These are phyloP conservation scores for Passiflora organensis DNA, from an alignment of 345 rosid genomes.

Conservation along the genomic window DNA sequence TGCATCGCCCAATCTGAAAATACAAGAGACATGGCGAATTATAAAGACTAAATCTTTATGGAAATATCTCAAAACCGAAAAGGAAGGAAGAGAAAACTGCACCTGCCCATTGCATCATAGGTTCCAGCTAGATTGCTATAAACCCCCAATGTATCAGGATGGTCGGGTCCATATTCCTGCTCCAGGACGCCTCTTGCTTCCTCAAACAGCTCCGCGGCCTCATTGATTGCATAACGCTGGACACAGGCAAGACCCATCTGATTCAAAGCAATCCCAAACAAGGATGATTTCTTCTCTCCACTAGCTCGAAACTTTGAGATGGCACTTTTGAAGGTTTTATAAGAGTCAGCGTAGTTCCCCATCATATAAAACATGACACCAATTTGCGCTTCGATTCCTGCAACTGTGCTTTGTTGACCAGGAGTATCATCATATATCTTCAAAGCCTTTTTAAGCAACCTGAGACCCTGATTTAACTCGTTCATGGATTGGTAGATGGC, in stretches of 20 bases:
- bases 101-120: slow-evolving; percentile 99
- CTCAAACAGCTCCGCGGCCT: slow-evolving; percentile 85
- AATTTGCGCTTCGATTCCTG: slow-evolving; percentile 91
- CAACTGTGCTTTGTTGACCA: slow-evolving; percentile 68
- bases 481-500: slow-evolving; percentile 82
- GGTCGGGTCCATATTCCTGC: slow-evolving; percentile 86
- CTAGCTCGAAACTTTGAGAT: slow-evolving; percentile 60
- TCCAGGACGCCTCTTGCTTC: slow-evolving; percentile 79
- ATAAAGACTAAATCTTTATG: neutral
- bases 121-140: slow-evolving; percentile 96
- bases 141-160: slow-evolving; percentile 83
- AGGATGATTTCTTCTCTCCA: slow-evolving; percentile 72
- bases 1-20: slow-evolving; percentile 77
- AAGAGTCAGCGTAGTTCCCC: slow-evolving; percentile 67
- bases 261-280: slow-evolving; percentile 77
- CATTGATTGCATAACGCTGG: slow-evolving; percentile 63
- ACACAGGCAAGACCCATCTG: slow-evolving; percentile 91
- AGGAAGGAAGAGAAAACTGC: neutral
- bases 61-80: neutral
- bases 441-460: slow-evolving; percentile 60
- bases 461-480: slow-evolving; percentile 58
- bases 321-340: slow-evolving; percentile 56
- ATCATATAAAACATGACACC: slow-evolving; percentile 88
- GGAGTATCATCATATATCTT: slow-evolving; percentile 52
- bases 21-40: no score